These are phyloP conservation scores for Arabis hirsuta DNA, from an alignment of 345 rosid genomes.

Conservation along the genomic window DNA sequence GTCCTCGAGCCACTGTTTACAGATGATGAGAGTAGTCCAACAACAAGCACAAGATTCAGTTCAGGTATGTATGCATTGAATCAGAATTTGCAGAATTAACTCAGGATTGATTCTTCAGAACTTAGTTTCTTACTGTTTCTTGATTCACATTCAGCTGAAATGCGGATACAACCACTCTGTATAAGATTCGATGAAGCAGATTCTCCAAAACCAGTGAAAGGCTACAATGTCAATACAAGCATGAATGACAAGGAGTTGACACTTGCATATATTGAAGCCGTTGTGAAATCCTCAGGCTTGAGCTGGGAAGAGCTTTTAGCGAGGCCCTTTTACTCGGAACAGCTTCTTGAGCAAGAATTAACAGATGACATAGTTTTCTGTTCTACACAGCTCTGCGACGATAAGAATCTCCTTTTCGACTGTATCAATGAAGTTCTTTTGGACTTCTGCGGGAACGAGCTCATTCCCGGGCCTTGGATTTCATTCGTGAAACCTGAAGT, in stretches of 20 bases:
- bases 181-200: constrained; percentile 60
- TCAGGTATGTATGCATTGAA: constrained; percentile 58
- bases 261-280: constrained; percentile 57
- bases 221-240: constrained; percentile 46
- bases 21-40: constrained; percentile 77
- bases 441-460: constrained; percentile 50
- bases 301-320: constrained; percentile 71
- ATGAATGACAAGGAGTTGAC: constrained; percentile 51
- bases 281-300: constrained; percentile 60
- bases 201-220: constrained; percentile 58
- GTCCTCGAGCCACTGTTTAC: constrained; percentile 71
- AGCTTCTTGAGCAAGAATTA: constrained; percentile 64
- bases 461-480: constrained; percentile 60
- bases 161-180: constrained; percentile 54
- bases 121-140: constrained; percentile 42
- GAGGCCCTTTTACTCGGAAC: constrained; percentile 61
- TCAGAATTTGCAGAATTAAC: constrained; percentile 6
- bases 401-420: constrained; percentile 64
- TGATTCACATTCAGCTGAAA: constrained; percentile 57
- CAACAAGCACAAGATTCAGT: constrained; percentile 52
- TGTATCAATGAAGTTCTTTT: constrained; percentile 75
- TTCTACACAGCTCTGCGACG: constrained; percentile 57
- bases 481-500: constrained; percentile 57
- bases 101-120: constrained; percentile 18
- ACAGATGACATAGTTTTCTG: constrained; percentile 55